phyloP scores from a whole-genome alignment of 169 alveolate genomes.

The Plasmodium inui region DNA sequence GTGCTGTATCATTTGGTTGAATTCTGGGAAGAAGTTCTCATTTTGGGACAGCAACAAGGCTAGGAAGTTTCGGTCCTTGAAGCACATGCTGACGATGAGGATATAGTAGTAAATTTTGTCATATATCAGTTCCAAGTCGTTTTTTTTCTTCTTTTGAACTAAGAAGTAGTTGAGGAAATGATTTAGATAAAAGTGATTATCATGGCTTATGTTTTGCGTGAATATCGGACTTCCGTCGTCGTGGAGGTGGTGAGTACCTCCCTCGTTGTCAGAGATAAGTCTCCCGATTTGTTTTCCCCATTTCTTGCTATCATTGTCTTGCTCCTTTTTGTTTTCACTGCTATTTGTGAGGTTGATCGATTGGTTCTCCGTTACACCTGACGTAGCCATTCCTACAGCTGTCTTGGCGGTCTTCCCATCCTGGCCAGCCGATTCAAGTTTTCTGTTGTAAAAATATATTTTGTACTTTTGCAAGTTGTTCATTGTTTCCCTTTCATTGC shows the following conservation, averaged over 20 bases:
- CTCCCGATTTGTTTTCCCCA: background rate
- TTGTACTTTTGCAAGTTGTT: constrained; percentile 55
- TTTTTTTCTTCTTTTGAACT: constrained; percentile 14
- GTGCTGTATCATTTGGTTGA: constrained; percentile 37
- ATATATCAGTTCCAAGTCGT: constrained; percentile 18
- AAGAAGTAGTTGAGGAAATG: constrained; percentile 41
- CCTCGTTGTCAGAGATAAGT: background rate
- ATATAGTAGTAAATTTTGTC: constrained; percentile 57
- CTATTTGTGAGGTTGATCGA: background rate
- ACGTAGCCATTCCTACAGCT: background rate
- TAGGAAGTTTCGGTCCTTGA: constrained; percentile 51
- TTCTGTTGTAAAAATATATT: constrained; percentile 19
- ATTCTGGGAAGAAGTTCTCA: constrained; percentile 47
- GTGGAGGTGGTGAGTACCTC: background rate
- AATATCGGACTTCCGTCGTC: background rate
- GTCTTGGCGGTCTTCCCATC: background rate
- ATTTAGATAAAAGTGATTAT: constrained; percentile 38
- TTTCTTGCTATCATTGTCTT: background rate
- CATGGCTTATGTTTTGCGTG: constrained; percentile 28
- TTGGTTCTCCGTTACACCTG: background rate
- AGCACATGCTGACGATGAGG: constrained; percentile 59
- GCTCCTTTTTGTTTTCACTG: background rate
- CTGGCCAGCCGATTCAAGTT: background rate
- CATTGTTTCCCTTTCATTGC: constrained; percentile 42
- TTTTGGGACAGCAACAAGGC: constrained; percentile 36